phyloP scores from a whole-genome alignment of 2,329 filamentous ascomycete genomes.

The Aspergillus udagawae region DNA sequence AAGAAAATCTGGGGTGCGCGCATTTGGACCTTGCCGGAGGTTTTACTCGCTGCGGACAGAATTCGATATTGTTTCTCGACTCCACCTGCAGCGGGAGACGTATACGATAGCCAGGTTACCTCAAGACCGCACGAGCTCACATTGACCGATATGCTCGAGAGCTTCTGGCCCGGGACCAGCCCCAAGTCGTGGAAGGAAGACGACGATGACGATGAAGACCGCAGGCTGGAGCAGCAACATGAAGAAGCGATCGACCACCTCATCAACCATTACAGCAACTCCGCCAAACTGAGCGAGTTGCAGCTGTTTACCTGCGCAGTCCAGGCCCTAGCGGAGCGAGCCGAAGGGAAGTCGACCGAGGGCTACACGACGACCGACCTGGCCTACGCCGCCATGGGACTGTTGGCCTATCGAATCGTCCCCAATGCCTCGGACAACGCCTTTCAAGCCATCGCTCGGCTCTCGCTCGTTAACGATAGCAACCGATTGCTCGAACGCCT shows the following conservation, averaged over 20 bases:
- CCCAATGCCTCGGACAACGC: conserved; percentile 19
- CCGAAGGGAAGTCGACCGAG: neutral
- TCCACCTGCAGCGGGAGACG: too few species aligned
- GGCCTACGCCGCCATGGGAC: conserved; percentile 12
- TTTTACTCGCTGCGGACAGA: conserved; percentile 9
- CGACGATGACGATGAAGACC: neutral
- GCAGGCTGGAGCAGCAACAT: neutral
- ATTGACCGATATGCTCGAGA: conserved; percentile 13
- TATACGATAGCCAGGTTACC: too few species aligned
- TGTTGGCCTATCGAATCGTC: conserved; percentile 20
- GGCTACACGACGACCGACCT: conserved; percentile 6
- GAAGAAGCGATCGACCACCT: conserved; percentile 4
- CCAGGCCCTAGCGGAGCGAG: conserved; percentile 7
- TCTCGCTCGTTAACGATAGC: conserved; percentile 30
- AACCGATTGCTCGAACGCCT: conserved; percentile 30
- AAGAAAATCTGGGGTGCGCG: conserved; percentile 10
- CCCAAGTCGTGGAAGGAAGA: neutral
- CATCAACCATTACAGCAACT: conserved; percentile 13
- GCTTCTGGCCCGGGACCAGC: conserved; percentile 7
- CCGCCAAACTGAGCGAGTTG: conserved; percentile 10
- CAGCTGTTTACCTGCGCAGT: conserved; percentile 15
- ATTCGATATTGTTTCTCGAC: conserved; percentile 4
- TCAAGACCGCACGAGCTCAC: neutral
- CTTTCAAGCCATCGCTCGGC: conserved; percentile 28
- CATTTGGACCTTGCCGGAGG: conserved; percentile 12